Evolutionary conservation across 2,329 filamentous ascomycete genomes (phyloP).

Genomic region (Penicillium vulpinum): DNA sequence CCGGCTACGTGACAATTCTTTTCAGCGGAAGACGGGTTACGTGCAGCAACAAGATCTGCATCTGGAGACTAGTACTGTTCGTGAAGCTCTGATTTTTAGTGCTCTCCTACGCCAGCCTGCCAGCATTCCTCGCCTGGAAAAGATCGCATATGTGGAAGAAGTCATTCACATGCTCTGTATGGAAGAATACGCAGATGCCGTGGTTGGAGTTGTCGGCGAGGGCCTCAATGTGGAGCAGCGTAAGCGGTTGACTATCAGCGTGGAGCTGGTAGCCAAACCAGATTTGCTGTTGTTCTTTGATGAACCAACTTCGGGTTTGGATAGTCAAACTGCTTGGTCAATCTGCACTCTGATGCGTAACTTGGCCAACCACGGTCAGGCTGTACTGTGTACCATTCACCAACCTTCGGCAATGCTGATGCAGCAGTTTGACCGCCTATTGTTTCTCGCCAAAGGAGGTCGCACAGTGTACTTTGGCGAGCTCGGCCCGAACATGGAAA

Average conservation of each 20-base stretch:
- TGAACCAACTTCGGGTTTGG: slow-evolving; percentile 93
- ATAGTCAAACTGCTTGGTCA: slow-evolving; percentile 90
- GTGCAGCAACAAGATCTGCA: slow-evolving; percentile 93
- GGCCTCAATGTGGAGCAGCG: slow-evolving; percentile 65
- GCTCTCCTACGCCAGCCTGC: slow-evolving; percentile 81
- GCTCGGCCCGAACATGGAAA: slow-evolving; percentile 61
- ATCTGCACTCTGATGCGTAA: slow-evolving; percentile 87
- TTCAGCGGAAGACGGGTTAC: slow-evolving; percentile 90
- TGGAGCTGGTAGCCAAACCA: slow-evolving; percentile 90
- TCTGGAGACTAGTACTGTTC: slow-evolving; percentile 77
- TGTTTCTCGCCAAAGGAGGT: slow-evolving; percentile 65
- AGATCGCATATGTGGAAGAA: slow-evolving; percentile 82
- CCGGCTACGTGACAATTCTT: slow-evolving; percentile 70
- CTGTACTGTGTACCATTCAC: slow-evolving; percentile 93
- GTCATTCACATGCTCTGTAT: slow-evolving; percentile 90
- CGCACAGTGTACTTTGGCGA: slow-evolving; percentile 70
- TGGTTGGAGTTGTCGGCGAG: slow-evolving; percentile 86
- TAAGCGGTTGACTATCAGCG: slow-evolving; percentile 87
- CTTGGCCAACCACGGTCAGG: slow-evolving; percentile 82
- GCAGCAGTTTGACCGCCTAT: slow-evolving; percentile 71
- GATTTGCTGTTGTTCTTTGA: slow-evolving; percentile 87
- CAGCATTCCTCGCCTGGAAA: slow-evolving; percentile 70
- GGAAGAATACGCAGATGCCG: slow-evolving; percentile 85
- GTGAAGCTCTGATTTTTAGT: slow-evolving; percentile 83
- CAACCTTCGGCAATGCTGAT: slow-evolving; percentile 93